Base-by-base conservation (phyloP, 2,329 filamentous ascomycete species). In the Fusarium acutatum region DNA sequence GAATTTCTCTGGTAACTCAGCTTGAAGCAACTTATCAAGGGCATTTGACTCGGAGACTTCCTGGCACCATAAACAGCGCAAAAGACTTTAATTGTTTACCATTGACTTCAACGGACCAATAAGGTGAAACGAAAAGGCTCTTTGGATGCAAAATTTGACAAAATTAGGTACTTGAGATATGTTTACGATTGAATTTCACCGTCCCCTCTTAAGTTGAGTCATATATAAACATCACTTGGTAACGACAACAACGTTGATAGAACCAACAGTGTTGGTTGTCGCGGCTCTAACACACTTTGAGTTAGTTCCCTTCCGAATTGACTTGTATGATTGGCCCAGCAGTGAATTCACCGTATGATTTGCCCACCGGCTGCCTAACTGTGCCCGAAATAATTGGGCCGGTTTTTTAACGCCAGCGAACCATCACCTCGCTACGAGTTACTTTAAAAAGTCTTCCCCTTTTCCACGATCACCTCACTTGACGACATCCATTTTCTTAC, bases 381-480 rank as follows among this genome's bases (percentile, higher is more conserved):
- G 22, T 61, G 32, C 62, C 57, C 52, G 34, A 22, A 61, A 53
- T 22, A 62, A 53, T 22, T 46, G 61, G 57, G 7, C 56, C 18
- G 14, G 32, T n/a, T 10, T 26, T 7, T n/a, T n/a, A n/a, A n/a
- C n/a, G n/a, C n/a, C n/a, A n/a, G n/a, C n/a, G n/a, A 34, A 53
- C 32, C 49, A 53, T 37, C 32, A 49, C 4, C 24, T n/a, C 24
- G 30, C 37, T 15, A 43, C 41, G 5, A 28, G 6, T 6, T 30
- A 13, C 22, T 13, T 52, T 52, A 38, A 50, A 60, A 50, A n/a
- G 46, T 32, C n/a, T 30, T 43, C 38, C 35, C 57, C 34, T 30
- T 53, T 53, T 44, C 9, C 18, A 60, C 17, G 7, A 32, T 35
- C 24, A 40, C 17, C 6, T 41, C n/a, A 40, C 20, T 40, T 20